These are phyloP conservation scores for Stentor coeruleus DNA, from an alignment of 73 alveolate species.

Conservation along the genomic window DNA sequence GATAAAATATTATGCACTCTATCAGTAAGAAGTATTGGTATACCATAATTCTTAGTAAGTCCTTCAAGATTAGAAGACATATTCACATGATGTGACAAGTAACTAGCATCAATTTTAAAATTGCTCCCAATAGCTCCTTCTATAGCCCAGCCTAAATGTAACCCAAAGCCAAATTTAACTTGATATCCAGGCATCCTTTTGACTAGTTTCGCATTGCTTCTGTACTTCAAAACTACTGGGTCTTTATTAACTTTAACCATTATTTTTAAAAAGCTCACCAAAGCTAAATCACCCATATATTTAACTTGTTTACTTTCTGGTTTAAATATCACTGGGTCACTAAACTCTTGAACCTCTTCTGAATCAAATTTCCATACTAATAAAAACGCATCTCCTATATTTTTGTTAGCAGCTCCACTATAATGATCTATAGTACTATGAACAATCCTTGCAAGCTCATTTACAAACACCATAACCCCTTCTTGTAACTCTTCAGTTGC, in stretches of 20 bases:
- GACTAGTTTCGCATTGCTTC: slow-evolving; percentile 6
- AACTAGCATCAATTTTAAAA: slow-evolving; percentile 79
- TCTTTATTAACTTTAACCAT: slow-evolving; percentile 23
- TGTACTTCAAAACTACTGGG: slow-evolving; percentile 26
- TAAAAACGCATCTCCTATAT: slow-evolving; percentile 90
- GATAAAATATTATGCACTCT: not conserved
- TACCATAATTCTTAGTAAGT: slow-evolving; percentile 41
- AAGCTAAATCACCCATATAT: slow-evolving; percentile 69
- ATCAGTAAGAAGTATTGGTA: slow-evolving; percentile 27
- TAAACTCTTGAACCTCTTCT: slow-evolving; percentile 51
- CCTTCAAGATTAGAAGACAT: slow-evolving; percentile 35
- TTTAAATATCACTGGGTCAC: slow-evolving; percentile 47
- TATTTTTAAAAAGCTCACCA: slow-evolving; percentile 66
- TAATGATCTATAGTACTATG: slow-evolving; percentile 63
- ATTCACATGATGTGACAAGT: slow-evolving; percentile 67
- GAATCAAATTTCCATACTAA: slow-evolving; percentile 84
- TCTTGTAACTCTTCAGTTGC: slow-evolving; percentile 49
- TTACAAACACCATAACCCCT: slow-evolving; percentile 64
- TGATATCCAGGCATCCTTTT: slow-evolving; percentile 39
- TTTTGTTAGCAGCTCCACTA: slow-evolving; percentile 87
- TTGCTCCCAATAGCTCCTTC: slow-evolving; percentile 87
- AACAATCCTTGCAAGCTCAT: slow-evolving; percentile 56
- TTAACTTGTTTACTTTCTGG: slow-evolving; percentile 4
- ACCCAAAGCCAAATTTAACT: slow-evolving; percentile 65
- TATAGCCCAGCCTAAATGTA: slow-evolving; percentile 82